Conservation (phyloP, 2,329 filamentous ascomycete genomes). For the Akanthomyces lecanii region DNA sequence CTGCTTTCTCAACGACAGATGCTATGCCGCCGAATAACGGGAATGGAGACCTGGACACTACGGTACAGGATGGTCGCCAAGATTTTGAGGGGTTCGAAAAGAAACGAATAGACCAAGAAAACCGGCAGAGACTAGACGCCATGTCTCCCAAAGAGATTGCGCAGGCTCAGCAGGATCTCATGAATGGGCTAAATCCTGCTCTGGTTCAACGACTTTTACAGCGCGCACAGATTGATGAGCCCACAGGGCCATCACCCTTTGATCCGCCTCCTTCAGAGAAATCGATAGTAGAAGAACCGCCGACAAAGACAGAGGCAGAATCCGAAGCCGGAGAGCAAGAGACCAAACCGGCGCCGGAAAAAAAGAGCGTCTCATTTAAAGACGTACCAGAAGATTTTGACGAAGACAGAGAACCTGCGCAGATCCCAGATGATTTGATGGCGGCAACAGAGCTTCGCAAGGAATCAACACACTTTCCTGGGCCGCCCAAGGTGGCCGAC, state of each 20-base stretch:
- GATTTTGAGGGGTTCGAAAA: conserved; percentile 54
- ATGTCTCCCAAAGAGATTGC: conserved; percentile 85
- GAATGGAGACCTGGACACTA: conserved; percentile 16
- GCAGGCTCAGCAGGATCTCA: conserved; percentile 73
- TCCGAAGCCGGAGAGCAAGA: conserved; percentile 6
- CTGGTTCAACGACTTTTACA: conserved; percentile 73
- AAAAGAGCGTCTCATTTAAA: conserved; percentile 24
- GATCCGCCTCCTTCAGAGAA: conserved; percentile 29
- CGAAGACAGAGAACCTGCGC: conserved; percentile 39
- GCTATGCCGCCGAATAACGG: background rate
- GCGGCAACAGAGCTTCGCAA: conserved; percentile 37
- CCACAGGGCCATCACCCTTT: conserved; percentile 40
- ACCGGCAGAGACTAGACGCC: conserved; percentile 63
- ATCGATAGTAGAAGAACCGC: conserved; percentile 5
- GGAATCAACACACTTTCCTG: conserved; percentile 58
- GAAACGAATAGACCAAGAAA: conserved; percentile 75
- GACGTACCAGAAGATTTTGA: conserved; percentile 30
- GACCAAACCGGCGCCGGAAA: conserved; percentile 18
- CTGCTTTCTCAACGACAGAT: conserved; percentile 7
- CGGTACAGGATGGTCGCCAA: background rate
- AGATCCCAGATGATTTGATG: conserved; percentile 40
- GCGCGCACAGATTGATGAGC: conserved; percentile 70
- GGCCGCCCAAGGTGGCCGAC: conserved; percentile 53
- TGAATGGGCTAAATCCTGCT: conserved; percentile 68
- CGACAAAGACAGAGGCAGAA: background rate